phyloP scores from a whole-genome alignment of 2,329 filamentous ascomycete species.

The Neonectria ditissima region DNA sequence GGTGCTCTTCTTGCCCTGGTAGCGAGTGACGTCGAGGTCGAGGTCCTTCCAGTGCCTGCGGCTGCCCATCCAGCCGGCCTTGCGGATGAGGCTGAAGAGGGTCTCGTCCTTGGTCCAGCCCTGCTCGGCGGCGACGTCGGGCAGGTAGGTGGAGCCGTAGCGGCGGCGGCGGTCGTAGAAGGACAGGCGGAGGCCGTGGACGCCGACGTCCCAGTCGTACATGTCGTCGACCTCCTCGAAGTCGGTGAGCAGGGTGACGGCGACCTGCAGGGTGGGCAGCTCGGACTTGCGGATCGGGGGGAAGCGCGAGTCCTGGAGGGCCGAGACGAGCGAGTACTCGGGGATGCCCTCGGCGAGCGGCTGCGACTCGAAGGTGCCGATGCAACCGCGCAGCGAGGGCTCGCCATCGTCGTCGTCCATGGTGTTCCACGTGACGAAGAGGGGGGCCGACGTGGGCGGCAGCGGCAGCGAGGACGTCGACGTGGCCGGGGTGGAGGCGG shows the following conservation, averaged over 20 bases:
- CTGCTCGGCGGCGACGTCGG: constrained; percentile 91
- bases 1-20: constrained; percentile 84
- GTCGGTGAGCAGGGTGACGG: constrained; percentile 85
- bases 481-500: constrained; percentile 59
- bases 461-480: constrained; percentile 56
- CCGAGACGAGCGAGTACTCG: constrained; percentile 86
- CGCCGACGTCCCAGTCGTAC: constrained; percentile 88
- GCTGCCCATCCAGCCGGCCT: constrained; percentile 92
- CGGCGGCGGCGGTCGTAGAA: constrained; percentile 80
- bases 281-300: constrained; percentile 65
- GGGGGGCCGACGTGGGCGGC: constrained; percentile 68
- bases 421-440: constrained; percentile 97
- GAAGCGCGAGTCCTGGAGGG: constrained; percentile 73
- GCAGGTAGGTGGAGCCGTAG: constrained; percentile 90
- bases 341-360: constrained; percentile 79
- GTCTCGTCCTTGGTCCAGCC: constrained; percentile 96
- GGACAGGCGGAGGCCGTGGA: constrained; percentile 86
- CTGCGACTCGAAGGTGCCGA: constrained; percentile 90
- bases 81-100: constrained; percentile 88
- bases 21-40: constrained; percentile 82
- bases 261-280: constrained; percentile 69
- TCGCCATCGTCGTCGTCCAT: constrained; percentile 55
- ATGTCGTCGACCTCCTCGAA: constrained; percentile 81
- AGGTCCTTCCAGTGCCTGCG: constrained; percentile 83
- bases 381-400: constrained; percentile 86